Conservation (phyloP, 345 rosid genomes). For the Populus euphratica region DNA sequence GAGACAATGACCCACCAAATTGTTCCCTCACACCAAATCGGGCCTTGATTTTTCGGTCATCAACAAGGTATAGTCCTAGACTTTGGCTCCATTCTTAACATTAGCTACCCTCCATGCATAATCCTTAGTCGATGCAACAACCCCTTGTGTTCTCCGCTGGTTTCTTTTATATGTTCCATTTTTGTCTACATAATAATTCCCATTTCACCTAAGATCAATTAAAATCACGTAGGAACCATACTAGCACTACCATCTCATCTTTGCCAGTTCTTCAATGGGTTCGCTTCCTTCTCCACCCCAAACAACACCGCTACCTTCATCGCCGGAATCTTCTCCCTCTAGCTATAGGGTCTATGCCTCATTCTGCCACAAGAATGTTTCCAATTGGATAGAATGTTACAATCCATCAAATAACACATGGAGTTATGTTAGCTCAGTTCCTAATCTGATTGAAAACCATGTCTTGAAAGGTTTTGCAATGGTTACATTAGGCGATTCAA, state of each 20-base stretch:
- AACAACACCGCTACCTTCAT: background rate
- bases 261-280: slow-evolving; percentile 28
- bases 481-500: slow-evolving; percentile 32
- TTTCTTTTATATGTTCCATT: background rate
- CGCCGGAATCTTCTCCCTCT: slow-evolving; percentile 5
- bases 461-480: slow-evolving; percentile 47
- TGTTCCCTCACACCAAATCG: background rate
- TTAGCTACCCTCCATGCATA: background rate
- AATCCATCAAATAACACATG: slow-evolving; percentile 37
- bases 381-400: slow-evolving; percentile 47
- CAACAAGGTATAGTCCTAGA: slow-evolving; percentile 11
- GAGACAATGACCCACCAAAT: slow-evolving; percentile 11
- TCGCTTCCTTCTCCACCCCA: slow-evolving; percentile 17
- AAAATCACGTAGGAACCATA: background rate
- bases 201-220: slow-evolving; percentile 12
- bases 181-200: background rate
- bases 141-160: slow-evolving; percentile 13
- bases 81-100: background rate
- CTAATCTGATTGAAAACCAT: slow-evolving; percentile 26
- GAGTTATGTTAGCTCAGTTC: slow-evolving; percentile 36
- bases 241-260: background rate
- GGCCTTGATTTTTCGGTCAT: background rate
- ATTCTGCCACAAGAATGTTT: slow-evolving; percentile 23
- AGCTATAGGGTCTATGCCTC: slow-evolving; percentile 24
- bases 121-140: slow-evolving; percentile 20